phyloP scores from a whole-genome alignment of 108 stramenopile genomes.

The Nitzschia palea region DNA sequence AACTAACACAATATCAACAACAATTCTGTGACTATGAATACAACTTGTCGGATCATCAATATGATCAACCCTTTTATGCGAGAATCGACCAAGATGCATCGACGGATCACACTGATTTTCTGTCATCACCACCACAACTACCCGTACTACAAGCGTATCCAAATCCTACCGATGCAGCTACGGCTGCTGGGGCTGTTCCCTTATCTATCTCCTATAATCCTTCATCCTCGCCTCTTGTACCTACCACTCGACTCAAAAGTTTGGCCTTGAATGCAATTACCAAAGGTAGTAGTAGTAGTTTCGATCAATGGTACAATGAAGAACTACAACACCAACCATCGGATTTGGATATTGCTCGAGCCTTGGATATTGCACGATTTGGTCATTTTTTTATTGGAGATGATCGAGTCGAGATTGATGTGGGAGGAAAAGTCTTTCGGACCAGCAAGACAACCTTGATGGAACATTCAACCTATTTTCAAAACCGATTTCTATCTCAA shows the following conservation, averaged over 20 bases:
- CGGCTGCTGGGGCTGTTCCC: no score
- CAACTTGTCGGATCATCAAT: no score
- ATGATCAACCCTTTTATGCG: no score
- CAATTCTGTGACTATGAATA: no score
- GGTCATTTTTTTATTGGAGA: not conserved
- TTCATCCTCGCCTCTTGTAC: not conserved
- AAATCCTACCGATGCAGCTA: no score
- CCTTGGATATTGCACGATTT: not conserved
- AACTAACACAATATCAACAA: no score
- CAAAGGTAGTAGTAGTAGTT: not conserved
- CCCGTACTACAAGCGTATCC: no score
- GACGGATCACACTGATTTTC: no score
- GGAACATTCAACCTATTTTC: not conserved
- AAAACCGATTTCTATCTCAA: not conserved
- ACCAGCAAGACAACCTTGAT: not conserved
- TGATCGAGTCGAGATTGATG: conserved; percentile 6
- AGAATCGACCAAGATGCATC: no score
- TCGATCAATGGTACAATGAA: not conserved
- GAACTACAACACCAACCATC: not conserved
- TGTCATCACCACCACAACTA: no score
- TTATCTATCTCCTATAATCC: no score
- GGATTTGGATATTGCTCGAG: not conserved
- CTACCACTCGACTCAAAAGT: not conserved
- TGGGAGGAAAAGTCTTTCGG: conserved; percentile 1
- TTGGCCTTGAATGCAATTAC: not conserved